phyloP scores from a whole-genome alignment of 2,329 filamentous ascomycete genomes.

The Westerdykella ornata region DNA sequence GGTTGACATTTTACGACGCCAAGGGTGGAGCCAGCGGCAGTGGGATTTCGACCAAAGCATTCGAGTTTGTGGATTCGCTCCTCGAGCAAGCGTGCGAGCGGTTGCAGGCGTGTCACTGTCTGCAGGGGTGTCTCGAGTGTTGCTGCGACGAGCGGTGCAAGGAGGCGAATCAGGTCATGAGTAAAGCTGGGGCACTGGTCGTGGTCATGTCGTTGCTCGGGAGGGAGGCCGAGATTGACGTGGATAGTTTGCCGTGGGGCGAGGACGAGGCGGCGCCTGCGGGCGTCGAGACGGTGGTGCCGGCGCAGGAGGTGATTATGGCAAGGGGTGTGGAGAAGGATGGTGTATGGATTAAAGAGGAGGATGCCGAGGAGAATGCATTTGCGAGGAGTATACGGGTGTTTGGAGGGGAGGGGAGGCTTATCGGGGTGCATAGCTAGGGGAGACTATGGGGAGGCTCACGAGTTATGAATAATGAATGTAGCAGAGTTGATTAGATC shows the following conservation, averaged over 20 bases:
- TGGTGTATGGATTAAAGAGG: conserved; percentile 38
- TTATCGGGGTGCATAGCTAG: conserved; percentile 27
- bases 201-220: conserved; percentile 71
- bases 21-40: conserved; percentile 79
- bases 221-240: conserved; percentile 67
- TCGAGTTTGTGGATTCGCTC: conserved; percentile 80
- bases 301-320: conserved; percentile 59
- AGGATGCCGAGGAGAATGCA: conserved; percentile 25
- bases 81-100: conserved; percentile 68
- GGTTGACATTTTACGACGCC: conserved; percentile 90
- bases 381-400: conserved; percentile 29
- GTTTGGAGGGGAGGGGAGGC: conserved; percentile 30
- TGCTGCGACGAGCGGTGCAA: conserved; percentile 79
- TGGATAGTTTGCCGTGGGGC: conserved; percentile 80
- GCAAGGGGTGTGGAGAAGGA: conserved; percentile 33
- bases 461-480: no score
- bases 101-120: conserved; percentile 68
- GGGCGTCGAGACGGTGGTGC: conserved; percentile 75
- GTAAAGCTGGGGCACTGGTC: conserved; percentile 78
- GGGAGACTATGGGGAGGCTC: no score
- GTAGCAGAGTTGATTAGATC: no score
- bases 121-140: conserved; percentile 81
- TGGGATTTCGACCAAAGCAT: conserved; percentile 86
- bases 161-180: conserved; percentile 86
- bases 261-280: conserved; percentile 61